Evolutionary conservation across 2,329 filamentous ascomycete genomes (phyloP), one percentile per base, ranked within the genome.

Genomic region (Fusarium tjaetaba): DNA sequence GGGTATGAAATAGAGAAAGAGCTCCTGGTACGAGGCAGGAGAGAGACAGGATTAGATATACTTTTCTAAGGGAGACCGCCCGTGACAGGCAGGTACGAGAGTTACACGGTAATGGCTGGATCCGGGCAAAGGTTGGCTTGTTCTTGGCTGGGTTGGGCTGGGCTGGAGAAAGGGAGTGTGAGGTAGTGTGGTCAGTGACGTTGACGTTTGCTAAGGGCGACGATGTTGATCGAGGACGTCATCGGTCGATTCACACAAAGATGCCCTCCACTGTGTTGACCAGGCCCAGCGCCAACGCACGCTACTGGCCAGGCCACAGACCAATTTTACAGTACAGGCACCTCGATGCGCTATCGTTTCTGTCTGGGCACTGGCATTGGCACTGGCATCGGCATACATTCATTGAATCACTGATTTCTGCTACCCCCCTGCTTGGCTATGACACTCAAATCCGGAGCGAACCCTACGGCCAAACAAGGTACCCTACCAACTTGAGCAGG

Each of bases 201-300:
- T 82, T 82, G 80, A 82, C 79, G 80, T 81, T 81, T 75, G 73
- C 72, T 74, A 71, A 75, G 77, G 71, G 76, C 73, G 73, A 73
- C 65, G 38, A 55, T 52, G 63, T 53, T 77, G 76, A 78, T 79
- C 77, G 72, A 78, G 73, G 79, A 81, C 81, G 81, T 82, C 81
- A 82, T 82, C 71, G 61, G 67, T 48, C 68, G 72, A 76, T 73
- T 70, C 57, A 30, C 53, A 48, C 55, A 61, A 61, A 61, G 64
- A 63, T 65, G 11, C 48, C 30, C 48, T 30, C 26, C 45, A 48
- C 26, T 34, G 58, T 36, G 52, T 73, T 59, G 49, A 68, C 70
- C 69, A 69, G 53, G 58, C 15, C 61, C 34, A 61, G 53, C 52
- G 53, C 66, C 48, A 62, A 43, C 63, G 53, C 70, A 67, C 43